Evolutionary conservation across 2,329 filamentous ascomycete species (phyloP).

Genomic region (Fusarium succisae): DNA sequence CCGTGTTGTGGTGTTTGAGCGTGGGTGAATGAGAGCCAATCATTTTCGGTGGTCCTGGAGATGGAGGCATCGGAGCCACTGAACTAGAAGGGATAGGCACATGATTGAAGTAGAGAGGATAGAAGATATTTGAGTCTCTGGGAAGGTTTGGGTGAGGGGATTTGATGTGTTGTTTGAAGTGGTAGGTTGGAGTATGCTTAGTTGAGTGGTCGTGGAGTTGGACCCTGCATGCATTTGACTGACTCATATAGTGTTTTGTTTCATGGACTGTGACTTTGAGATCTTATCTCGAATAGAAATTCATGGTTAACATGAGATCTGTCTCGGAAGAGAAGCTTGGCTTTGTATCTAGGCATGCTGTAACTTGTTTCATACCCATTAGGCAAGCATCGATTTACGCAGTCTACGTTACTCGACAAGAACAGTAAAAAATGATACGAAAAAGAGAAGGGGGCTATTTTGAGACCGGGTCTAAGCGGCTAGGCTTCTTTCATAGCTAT

Average conservation of each 20-base stretch:
- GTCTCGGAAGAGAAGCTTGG: not conserved
- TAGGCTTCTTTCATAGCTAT: not conserved
- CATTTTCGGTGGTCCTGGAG: not conserved
- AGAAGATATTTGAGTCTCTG: not conserved
- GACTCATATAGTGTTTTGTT: slow-evolving; percentile 23
- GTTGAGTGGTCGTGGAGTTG: not conserved
- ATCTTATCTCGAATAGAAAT: not conserved
- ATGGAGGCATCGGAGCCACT: not conserved
- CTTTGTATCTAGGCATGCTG: not conserved
- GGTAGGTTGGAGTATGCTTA: not conserved
- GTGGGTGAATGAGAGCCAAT: slow-evolving; percentile 28
- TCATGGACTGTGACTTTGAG: not conserved
- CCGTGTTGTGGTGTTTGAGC: slow-evolving; percentile 24
- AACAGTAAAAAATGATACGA: not conserved
- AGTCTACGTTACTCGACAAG: not conserved
- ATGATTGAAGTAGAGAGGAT: not conserved
- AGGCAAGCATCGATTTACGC: not conserved
- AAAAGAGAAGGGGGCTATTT: rapidly evolving
- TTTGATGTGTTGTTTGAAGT: not conserved
- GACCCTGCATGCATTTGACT: slow-evolving; percentile 20
- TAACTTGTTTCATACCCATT: not conserved
- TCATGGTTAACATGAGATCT: rapidly evolving
- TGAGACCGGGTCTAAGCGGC: not conserved
- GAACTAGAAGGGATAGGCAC: not conserved
- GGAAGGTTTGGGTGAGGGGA: not conserved